A percentile compares a stretch with the other conserved stretches of the same genome.
phyloP scores from a whole-genome alignment of 2,329 filamentous ascomycete genomes.

The Pseudopithomyces maydicus region DNA sequence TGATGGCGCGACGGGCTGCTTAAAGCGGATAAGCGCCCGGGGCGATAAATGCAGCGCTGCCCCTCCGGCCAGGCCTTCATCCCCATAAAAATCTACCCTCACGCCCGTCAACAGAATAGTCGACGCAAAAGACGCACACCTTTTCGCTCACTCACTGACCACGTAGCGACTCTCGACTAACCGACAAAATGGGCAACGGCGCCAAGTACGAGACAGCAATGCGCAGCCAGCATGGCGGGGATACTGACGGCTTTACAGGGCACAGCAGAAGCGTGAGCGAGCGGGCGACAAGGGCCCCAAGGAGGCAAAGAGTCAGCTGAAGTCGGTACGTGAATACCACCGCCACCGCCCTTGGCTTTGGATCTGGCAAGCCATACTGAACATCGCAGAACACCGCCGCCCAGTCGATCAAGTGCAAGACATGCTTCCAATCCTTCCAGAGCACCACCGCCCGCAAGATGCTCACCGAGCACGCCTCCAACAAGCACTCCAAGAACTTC shows the following conservation, averaged over 20 bases:
- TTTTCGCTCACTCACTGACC: slow-evolving; percentile 16
- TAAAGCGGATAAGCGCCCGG: slow-evolving; percentile 12
- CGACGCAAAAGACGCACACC: slow-evolving; percentile 3
- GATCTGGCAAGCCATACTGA: not conserved
- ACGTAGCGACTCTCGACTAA: slow-evolving; percentile 13
- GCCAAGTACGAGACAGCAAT: slow-evolving; percentile 32
- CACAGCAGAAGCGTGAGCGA: slow-evolving; percentile 46
- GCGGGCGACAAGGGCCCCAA: slow-evolving; percentile 34
- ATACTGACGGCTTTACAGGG: slow-evolving; percentile 32
- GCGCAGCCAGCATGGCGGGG: slow-evolving; percentile 1
- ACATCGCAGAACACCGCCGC: slow-evolving; percentile 68
- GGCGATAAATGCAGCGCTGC: slow-evolving; percentile 10
- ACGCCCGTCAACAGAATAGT: slow-evolving; percentile 10
- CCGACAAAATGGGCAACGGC: slow-evolving; percentile 43
- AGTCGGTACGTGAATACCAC: slow-evolving; percentile 33
- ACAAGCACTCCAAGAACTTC: slow-evolving; percentile 77
- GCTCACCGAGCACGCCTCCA: slow-evolving; percentile 72
- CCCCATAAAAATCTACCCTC: slow-evolving; percentile 25
- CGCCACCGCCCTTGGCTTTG: not conserved
- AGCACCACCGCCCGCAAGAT: slow-evolving; percentile 76
- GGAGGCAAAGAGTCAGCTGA: slow-evolving; percentile 43
- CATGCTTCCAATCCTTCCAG: slow-evolving; percentile 79
- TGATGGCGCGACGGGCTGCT: slow-evolving; percentile 12
- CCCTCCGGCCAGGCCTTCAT: slow-evolving; percentile 22
- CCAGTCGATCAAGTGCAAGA: slow-evolving; percentile 75